These are phyloP conservation scores for Xylaria scruposa DNA, from an alignment of 495 filamentous ascomycete genomes.

Conservation along the genomic window DNA sequence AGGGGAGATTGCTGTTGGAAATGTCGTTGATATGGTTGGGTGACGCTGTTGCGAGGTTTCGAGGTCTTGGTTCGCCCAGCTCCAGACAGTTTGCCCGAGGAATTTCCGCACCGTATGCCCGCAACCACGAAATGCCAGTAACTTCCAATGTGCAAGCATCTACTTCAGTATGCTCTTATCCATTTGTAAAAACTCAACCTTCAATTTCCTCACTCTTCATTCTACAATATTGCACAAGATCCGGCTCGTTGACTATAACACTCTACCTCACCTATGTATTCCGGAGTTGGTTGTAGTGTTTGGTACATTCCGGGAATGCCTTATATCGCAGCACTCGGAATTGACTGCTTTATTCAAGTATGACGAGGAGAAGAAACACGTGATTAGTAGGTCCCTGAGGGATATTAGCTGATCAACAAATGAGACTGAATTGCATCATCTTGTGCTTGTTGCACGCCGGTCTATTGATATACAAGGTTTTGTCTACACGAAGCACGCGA, in stretches of 20 bases:
- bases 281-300: neutral
- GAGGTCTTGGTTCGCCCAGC: conserved; percentile 11
- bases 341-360: neutral
- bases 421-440: conserved; percentile 24
- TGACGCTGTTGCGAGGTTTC: conserved; percentile 30
- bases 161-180: neutral
- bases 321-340: neutral
- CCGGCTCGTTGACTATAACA: neutral
- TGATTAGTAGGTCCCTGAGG: neutral
- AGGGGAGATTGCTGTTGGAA: conserved; percentile 27
- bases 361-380: neutral
- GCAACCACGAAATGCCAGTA: neutral
- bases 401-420: conserved; percentile 2
- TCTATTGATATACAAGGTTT: conserved; percentile 43
- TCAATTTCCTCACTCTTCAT: neutral
- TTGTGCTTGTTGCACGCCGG: conserved; percentile 25
- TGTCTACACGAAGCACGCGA: conserved; percentile 36
- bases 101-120: conserved; percentile 30
- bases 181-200: neutral
- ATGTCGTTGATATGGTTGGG: conserved; percentile 31
- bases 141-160: neutral
- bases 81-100: conserved; percentile 32
- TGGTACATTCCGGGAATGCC: neutral
- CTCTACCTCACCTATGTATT: neutral
- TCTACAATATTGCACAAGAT: neutral